A percentile compares a stretch with the other conserved stretches of the same genome.
Evolutionary conservation across 495 filamentous ascomycete species (phyloP).

Genomic region (Evernia prunastri): DNA sequence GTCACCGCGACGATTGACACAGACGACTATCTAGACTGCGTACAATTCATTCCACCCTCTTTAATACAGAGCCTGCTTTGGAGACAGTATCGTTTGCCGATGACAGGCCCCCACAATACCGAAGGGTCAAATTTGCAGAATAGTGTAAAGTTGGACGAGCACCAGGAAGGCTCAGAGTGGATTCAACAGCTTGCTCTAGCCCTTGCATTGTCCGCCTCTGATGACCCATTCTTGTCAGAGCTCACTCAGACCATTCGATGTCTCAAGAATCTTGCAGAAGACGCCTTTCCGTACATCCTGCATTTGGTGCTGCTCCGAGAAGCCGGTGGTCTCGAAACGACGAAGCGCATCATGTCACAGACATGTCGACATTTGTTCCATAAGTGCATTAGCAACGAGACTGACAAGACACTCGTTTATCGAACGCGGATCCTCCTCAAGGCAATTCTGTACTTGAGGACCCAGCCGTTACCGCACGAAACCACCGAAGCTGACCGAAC

Average conservation of each 20-base stretch:
- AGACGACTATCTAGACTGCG: conserved; percentile 44
- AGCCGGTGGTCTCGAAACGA: conserved; percentile 15
- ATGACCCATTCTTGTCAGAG: conserved; percentile 60
- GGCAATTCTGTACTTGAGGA: conserved; percentile 80
- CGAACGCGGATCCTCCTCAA: conserved; percentile 62
- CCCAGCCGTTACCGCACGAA: conserved; percentile 70
- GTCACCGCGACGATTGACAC: conserved; percentile 48
- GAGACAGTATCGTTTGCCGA: conserved; percentile 39
- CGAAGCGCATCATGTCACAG: conserved; percentile 35
- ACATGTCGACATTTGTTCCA: conserved; percentile 18
- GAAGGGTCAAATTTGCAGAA: neutral
- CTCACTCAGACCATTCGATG: conserved; percentile 54
- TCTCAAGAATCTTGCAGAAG: conserved; percentile 60
- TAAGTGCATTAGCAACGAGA: conserved; percentile 18
- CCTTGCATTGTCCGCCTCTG: conserved; percentile 51
- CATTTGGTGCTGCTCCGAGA: conserved; percentile 65
- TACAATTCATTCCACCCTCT: conserved; percentile 36
- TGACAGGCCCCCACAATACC: conserved; percentile 4
- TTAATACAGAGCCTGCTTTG: conserved; percentile 42
- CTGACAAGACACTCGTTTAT: conserved; percentile 33
- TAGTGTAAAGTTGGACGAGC: conserved; percentile 22
- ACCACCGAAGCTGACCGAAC: conserved; percentile 68
- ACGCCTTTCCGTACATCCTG: conserved; percentile 69
- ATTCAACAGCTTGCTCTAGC: conserved; percentile 54
- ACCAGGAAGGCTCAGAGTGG: conserved; percentile 46